Evolutionary conservation across 2,329 filamentous ascomycete species (phyloP).

Genomic region (Paraconiothyrium brasiliense): DNA sequence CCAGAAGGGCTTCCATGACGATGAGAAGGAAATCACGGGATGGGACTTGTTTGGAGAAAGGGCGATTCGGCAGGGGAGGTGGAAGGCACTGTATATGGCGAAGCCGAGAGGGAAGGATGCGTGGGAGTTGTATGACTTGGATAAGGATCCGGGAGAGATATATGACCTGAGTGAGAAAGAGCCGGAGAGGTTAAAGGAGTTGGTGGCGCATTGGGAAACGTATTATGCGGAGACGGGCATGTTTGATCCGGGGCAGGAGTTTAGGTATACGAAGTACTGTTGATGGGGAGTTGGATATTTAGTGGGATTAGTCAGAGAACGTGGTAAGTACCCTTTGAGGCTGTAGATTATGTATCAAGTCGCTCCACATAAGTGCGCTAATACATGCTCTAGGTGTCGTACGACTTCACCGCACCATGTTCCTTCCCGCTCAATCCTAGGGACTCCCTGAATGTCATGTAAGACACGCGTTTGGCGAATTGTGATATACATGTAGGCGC

Average conservation of each 20-base stretch:
- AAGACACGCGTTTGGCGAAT: background rate
- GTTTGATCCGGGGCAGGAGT: slow-evolving; percentile 21
- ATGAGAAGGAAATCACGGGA: slow-evolving; percentile 16
- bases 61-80: slow-evolving; percentile 8
- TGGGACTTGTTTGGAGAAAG: slow-evolving; percentile 25
- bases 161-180: slow-evolving; percentile 18
- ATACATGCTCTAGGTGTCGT: too few relatives aligned
- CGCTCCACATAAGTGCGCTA: too few relatives aligned
- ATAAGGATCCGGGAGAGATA: slow-evolving; percentile 20
- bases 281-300: background rate
- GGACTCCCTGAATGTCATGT: too few relatives aligned
- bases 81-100: too few relatives aligned
- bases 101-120: slow-evolving; percentile 17
- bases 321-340: too few relatives aligned
- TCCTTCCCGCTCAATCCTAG: too few relatives aligned
- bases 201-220: slow-evolving; percentile 21
- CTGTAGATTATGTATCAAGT: too few relatives aligned
- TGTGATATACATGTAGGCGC: background rate
- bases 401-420: too few relatives aligned
- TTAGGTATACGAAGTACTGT: slow-evolving; percentile 7
- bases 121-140: slow-evolving; percentile 25
- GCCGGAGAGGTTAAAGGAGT: slow-evolving; percentile 15
- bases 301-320: too few relatives aligned
- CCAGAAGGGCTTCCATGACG: slow-evolving; percentile 11
- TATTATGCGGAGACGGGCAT: slow-evolving; percentile 25